These are phyloP conservation scores for Clitoria ternatea DNA, from an alignment of 306 rosid species.

Conservation along the genomic window DNA sequence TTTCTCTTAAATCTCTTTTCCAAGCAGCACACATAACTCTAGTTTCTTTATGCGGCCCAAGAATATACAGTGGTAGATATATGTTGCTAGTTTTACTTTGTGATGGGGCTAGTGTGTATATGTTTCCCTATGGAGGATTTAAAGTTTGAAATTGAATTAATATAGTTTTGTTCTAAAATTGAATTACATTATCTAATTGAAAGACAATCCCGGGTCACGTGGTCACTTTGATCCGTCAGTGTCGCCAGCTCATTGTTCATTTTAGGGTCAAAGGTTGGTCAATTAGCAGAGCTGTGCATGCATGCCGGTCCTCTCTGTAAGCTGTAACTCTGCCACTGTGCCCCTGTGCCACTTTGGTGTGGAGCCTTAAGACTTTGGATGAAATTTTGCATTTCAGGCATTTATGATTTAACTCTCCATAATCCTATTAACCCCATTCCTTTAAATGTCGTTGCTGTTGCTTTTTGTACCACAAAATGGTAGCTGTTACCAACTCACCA, in stretches of 20 bases:
- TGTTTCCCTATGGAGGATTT: neutral
- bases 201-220: slow-evolving; percentile 40
- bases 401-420: slow-evolving; percentile 15
- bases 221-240: slow-evolving; percentile 55
- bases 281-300: slow-evolving; percentile 40
- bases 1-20: no score
- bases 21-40: no score
- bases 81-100: neutral
- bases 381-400: no score
- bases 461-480: slow-evolving; percentile 33
- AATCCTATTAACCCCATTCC: neutral
- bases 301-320: slow-evolving; percentile 38
- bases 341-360: slow-evolving; percentile 24
- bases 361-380: slow-evolving; percentile 21
- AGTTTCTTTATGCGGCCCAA: no score
- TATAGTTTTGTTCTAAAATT: neutral
- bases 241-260: slow-evolving; percentile 65
- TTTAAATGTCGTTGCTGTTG: slow-evolving; percentile 16
- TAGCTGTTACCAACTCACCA: neutral
- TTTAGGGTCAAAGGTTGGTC: slow-evolving; percentile 63
- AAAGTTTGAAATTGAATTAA: neutral
- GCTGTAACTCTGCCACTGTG: slow-evolving; percentile 30
- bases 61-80: no score
- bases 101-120: no score
- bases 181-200: neutral